These are phyloP conservation scores for Protea cynaroides DNA, from an alignment of 164 flowering plant species.

Conservation along the genomic window DNA sequence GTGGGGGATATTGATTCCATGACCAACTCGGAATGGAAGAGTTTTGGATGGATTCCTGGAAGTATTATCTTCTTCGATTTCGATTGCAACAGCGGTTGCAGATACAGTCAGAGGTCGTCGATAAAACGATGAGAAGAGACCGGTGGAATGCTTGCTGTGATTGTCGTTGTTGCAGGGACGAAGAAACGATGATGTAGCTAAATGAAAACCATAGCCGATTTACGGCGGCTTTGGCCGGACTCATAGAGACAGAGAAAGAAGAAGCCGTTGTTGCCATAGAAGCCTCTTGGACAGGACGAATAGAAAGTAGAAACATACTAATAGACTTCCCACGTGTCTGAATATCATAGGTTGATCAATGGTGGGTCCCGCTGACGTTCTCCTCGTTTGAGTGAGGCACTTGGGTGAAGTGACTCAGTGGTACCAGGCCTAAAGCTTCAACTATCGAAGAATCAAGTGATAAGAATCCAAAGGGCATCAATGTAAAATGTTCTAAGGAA, in stretches of 20 bases:
- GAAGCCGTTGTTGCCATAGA: slow-evolving; percentile 20
- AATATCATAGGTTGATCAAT: no score
- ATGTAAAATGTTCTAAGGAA: no score
- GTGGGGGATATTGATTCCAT: slow-evolving; percentile 84
- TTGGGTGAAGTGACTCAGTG: no score
- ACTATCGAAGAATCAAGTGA: no score
- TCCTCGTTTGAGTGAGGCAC: no score
- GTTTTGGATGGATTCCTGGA: slow-evolving; percentile 28
- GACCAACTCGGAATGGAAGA: slow-evolving; percentile 85
- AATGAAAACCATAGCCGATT: background rate
- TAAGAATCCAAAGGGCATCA: no score
- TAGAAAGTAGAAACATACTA: no score
- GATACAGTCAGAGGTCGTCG: slow-evolving; percentile 18
- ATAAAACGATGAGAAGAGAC: background rate
- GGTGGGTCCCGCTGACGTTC: no score
- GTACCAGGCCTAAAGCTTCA: no score
- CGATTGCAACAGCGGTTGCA: slow-evolving; percentile 29
- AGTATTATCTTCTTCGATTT: slow-evolving; percentile 16
- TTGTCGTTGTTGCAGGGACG: background rate
- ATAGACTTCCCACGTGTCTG: no score
- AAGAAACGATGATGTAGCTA: background rate
- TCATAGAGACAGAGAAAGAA: slow-evolving; percentile 7
- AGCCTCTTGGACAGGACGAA: no score
- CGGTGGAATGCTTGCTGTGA: background rate
- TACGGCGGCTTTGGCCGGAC: slow-evolving; percentile 14